phyloP scores from a whole-genome alignment of 2,329 filamentous ascomycete genomes.

The Microascus cirrosus region DNA sequence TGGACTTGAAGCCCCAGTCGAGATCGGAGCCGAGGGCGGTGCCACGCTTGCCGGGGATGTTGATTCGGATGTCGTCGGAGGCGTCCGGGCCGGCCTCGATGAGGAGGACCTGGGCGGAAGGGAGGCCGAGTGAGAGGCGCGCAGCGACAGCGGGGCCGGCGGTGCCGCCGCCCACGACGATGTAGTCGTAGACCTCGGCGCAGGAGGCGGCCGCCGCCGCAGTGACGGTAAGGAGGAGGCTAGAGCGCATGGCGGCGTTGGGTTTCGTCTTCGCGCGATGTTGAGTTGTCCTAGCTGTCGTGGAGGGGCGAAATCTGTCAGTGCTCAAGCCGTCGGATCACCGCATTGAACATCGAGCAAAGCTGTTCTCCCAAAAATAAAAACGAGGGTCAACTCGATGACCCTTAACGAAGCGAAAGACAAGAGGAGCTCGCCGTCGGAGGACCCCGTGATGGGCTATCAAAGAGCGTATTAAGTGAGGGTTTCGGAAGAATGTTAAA shows the following conservation, averaged over 20 bases:
- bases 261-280: too few relatives aligned
- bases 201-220: background rate
- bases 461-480: too few relatives aligned
- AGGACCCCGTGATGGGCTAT: too few relatives aligned
- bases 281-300: too few relatives aligned
- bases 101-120: constrained; percentile 16
- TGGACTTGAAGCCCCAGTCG: constrained; percentile 33
- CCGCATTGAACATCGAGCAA: too few relatives aligned
- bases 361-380: too few relatives aligned
- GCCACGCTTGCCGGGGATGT: constrained; percentile 19
- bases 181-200: constrained; percentile 7
- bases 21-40: constrained; percentile 14
- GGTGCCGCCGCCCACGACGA: constrained; percentile 22
- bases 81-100: constrained; percentile 17
- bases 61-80: constrained; percentile 17
- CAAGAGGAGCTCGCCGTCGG: too few relatives aligned
- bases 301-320: too few relatives aligned
- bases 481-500: too few relatives aligned
- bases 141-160: constrained; percentile 20
- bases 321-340: too few relatives aligned
- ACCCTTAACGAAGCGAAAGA: too few relatives aligned
- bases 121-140: constrained; percentile 19
- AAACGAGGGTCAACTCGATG: too few relatives aligned
- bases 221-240: background rate
- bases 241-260: background rate